These are phyloP conservation scores for Aquanectria penicillioides DNA, from an alignment of 2,329 filamentous ascomycete genomes.

Conservation along the genomic window DNA sequence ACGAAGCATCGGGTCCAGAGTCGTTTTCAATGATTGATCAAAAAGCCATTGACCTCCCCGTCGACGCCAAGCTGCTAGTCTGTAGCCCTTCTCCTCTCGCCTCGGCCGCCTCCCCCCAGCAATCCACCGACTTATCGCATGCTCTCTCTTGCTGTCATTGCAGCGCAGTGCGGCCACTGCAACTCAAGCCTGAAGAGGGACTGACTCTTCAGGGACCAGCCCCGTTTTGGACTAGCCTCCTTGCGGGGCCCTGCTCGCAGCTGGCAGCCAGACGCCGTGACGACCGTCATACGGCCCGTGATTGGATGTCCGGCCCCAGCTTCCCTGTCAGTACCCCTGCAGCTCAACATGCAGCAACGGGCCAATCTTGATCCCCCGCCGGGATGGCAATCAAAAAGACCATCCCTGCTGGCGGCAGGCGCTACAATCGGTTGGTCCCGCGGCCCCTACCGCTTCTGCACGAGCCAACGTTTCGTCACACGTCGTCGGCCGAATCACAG, in stretches of 20 bases:
- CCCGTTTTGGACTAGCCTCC: constrained; percentile 3
- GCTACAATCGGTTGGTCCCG: constrained; percentile 58
- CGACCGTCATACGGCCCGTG: neutral
- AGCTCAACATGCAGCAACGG: constrained; percentile 45
- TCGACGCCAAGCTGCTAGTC: neutral
- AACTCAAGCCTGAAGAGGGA: no score
- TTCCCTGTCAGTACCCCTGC: constrained; percentile 35
- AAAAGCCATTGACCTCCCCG: neutral
- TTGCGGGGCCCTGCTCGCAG: neutral
- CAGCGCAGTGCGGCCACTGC: no score
- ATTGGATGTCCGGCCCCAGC: constrained; percentile 22
- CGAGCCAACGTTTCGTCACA: constrained; percentile 57
- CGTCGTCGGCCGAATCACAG: constrained; percentile 49
- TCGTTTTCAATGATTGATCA: neutral
- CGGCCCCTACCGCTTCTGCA: constrained; percentile 57
- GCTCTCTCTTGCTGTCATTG: no score
- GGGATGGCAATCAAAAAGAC: constrained; percentile 38
- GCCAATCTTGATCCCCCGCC: constrained; percentile 54
- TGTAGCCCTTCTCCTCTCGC: neutral
- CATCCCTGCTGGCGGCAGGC: constrained; percentile 44
- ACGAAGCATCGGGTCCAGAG: neutral
- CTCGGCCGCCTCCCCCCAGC: no score
- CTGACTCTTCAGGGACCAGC: constrained; percentile 7
- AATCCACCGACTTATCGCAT: no score
- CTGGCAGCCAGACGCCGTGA: constrained; percentile 10